A percentile compares a stretch with the other conserved stretches of the same genome.
These are phyloP conservation scores for Salix brachista DNA, from an alignment of 345 rosid genomes.

Conservation along the genomic window DNA sequence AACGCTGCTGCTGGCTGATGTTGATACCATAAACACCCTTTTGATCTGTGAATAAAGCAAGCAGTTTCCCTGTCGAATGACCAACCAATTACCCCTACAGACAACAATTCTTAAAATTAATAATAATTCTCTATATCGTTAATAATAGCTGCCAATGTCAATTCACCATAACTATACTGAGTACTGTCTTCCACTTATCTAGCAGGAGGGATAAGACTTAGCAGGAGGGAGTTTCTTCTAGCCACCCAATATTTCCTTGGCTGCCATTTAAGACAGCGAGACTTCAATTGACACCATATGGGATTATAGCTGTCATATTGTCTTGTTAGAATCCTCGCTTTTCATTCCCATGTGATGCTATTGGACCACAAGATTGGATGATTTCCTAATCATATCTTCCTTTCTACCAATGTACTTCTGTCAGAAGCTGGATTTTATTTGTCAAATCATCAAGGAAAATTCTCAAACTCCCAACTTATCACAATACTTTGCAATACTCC, in stretches of 20 bases:
- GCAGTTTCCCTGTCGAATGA: neutral
- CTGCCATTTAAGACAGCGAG: neutral
- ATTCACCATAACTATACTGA: neutral
- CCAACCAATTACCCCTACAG: neutral
- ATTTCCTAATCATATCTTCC: conserved; percentile 8
- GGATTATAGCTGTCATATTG: conserved; percentile 20
- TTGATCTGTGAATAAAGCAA: neutral
- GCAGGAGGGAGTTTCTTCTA: conserved; percentile 8
- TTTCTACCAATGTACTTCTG: neutral
- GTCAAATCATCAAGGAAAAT: neutral
- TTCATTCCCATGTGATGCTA: conserved; percentile 17
- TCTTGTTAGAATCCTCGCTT: neutral
- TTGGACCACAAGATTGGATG: conserved; percentile 17
- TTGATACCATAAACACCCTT: neutral
- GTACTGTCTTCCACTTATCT: neutral
- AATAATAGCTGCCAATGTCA: too few species aligned
- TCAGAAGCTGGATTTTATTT: neutral
- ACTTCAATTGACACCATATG: neutral
- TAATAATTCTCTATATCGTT: neutral
- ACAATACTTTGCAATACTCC: neutral
- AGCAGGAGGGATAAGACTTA: conserved; percentile 4
- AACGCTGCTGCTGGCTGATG: neutral
- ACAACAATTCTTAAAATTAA: neutral
- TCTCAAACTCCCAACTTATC: neutral
- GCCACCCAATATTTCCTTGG: conserved; percentile 18